Percentiles rank a stretch among this genome's conserved stretches.
These are phyloP conservation scores for Monosporascus sp. DNA, from an alignment of 2,329 filamentous ascomycete species.

Conservation along the genomic window DNA sequence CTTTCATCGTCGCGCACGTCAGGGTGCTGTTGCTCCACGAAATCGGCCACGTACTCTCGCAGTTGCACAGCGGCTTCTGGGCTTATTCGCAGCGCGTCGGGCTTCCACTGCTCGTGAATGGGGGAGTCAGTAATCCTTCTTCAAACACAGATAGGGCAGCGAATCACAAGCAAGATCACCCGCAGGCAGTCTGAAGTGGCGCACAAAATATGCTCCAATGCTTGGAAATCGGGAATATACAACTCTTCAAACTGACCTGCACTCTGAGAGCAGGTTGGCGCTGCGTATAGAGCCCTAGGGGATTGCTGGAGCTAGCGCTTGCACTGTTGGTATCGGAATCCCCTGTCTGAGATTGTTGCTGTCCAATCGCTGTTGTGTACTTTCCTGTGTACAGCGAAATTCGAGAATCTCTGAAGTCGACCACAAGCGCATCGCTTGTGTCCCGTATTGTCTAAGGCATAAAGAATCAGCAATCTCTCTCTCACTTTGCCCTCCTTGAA, in stretches of 20 bases:
- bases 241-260: not conserved
- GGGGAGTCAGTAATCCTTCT: not conserved
- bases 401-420: not conserved
- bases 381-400: not conserved
- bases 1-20: constrained; percentile 5
- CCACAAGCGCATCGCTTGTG: not conserved
- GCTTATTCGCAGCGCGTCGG: not conserved
- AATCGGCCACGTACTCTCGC: not conserved
- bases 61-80: not conserved
- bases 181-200: too few species aligned
- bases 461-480: not conserved
- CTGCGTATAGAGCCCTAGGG: not conserved
- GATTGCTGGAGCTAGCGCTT: not conserved
- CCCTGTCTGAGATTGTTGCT: too few species aligned
- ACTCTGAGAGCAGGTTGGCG: constrained; percentile 3
- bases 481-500: not conserved
- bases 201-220: not conserved
- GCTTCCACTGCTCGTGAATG: constrained; percentile 1
- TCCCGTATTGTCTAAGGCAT: not conserved
- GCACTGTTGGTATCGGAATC: not conserved
- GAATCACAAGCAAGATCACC: too few species aligned
- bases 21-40: constrained; percentile 1
- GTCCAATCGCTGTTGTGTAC: not conserved
- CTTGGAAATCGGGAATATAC: not conserved
- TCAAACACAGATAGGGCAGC: too few species aligned